These are phyloP conservation scores for Helicostylum pulchrum DNA, from an alignment of 192 early-diverging fungal genomes.

Conservation along the genomic window DNA sequence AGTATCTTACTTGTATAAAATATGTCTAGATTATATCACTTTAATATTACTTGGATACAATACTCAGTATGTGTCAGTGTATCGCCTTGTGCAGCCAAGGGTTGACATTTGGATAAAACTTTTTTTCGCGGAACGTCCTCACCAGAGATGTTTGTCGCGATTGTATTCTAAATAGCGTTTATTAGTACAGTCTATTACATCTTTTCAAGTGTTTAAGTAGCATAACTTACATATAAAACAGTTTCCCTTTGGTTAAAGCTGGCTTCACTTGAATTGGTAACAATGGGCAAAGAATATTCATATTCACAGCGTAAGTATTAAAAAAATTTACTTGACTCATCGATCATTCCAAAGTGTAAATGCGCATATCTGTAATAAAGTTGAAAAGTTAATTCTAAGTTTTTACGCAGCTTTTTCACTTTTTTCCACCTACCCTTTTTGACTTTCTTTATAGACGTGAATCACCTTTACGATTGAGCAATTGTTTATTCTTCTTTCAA, in stretches of 20 bases:
- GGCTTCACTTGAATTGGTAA: slow-evolving; percentile 14
- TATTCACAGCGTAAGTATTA: slow-evolving; percentile 14
- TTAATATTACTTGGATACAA: too few species aligned
- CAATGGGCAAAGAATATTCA: slow-evolving; percentile 1
- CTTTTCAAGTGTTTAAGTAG: slow-evolving; percentile 18
- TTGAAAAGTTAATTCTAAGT: slow-evolving; percentile 21
- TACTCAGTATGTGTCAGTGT: slow-evolving; percentile 4
- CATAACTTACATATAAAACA: slow-evolving; percentile 16
- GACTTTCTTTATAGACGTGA: slow-evolving; percentile 2
- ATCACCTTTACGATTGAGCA: not conserved
- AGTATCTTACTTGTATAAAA: too few species aligned
- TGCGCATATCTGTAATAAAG: slow-evolving; percentile 13
- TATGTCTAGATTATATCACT: too few species aligned
- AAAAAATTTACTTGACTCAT: slow-evolving; percentile 11
- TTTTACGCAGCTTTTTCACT: slow-evolving; percentile 17
- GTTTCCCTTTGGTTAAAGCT: slow-evolving; percentile 5
- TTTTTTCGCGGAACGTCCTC: slow-evolving; percentile 10
- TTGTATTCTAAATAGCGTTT: slow-evolving; percentile 17
- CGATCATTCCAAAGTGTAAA: not conserved
- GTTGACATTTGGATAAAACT: slow-evolving; percentile 16
- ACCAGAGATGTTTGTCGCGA: slow-evolving; percentile 11
- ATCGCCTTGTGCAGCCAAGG: slow-evolving; percentile 6
- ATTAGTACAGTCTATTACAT: slow-evolving; percentile 13
- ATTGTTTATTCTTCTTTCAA: slow-evolving; percentile 5
- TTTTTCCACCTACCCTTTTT: slow-evolving; percentile 11